Conservation (phyloP, 208 protist species). For the Wallacemonas rigidus region DNA sequence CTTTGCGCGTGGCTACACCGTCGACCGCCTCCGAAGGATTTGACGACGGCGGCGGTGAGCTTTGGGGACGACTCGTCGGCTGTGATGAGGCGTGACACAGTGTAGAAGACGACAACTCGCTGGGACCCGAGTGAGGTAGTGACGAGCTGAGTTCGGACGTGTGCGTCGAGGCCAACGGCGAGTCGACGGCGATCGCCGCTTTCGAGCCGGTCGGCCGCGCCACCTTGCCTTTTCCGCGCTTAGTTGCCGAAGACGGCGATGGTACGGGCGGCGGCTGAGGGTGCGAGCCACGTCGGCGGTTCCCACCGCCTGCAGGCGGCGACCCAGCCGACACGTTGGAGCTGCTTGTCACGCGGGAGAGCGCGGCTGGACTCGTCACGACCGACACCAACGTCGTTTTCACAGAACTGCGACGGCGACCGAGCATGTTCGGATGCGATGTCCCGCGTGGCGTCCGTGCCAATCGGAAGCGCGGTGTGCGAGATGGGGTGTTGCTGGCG, state of each 20-base stretch:
- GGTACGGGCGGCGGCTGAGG: not conserved
- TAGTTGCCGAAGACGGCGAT: not conserved
- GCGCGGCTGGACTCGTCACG: not conserved
- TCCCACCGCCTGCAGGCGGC: not conserved
- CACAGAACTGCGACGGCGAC: slow-evolving; percentile 7
- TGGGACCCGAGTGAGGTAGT: not conserved
- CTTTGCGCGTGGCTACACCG: not conserved
- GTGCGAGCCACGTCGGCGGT: not conserved
- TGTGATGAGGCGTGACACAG: not conserved
- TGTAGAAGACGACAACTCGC: not conserved
- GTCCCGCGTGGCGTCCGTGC: slow-evolving; percentile 8
- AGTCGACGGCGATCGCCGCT: not conserved
- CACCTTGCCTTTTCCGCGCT: not conserved
- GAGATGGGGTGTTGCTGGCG: not conserved
- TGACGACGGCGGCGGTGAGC: not conserved
- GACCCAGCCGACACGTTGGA: not conserved
- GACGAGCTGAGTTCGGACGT: not conserved
- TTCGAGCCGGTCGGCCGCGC: not conserved
- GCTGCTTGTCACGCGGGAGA: not conserved
- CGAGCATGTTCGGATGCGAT: slow-evolving; percentile 12
- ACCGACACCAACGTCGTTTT: slow-evolving; percentile 14
- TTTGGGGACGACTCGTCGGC: not conserved
- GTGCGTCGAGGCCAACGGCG: not conserved
- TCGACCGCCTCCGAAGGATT: not conserved
- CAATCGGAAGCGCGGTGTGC: slow-evolving; percentile 8